phyloP scores from a whole-genome alignment of 306 rosid species.

The Trichosanthes cucumerina region DNA sequence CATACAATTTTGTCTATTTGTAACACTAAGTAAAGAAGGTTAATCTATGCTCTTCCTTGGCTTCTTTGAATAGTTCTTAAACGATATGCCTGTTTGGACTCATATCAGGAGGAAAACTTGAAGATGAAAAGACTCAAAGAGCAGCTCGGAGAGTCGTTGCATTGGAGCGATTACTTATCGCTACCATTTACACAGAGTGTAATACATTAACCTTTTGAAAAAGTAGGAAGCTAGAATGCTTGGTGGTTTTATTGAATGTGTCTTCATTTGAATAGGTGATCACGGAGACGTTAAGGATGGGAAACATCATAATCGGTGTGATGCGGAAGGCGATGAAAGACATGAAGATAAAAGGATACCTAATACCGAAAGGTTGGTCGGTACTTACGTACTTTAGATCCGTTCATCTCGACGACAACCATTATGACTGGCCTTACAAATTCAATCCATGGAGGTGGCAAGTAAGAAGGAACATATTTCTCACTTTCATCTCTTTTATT shows the following conservation, averaged over 20 bases:
- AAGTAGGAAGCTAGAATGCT: neutral
- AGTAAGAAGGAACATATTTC: conserved; percentile 31
- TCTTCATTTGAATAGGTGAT: conserved; percentile 41
- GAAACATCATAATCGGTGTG: conserved; percentile 71
- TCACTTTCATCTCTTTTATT: neutral
- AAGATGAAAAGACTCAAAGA: conserved; percentile 54
- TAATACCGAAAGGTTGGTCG: conserved; percentile 87
- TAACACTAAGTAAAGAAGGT: neutral
- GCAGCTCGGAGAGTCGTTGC: conserved; percentile 53
- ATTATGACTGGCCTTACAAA: conserved; percentile 61
- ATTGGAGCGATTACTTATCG: conserved; percentile 78
- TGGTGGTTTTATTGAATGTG: too few relatives aligned
- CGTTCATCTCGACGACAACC: conserved; percentile 76
- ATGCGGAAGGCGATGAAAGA: conserved; percentile 88
- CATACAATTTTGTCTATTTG: neutral
- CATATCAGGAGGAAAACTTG: conserved; percentile 70
- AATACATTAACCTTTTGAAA: conserved; percentile 14
- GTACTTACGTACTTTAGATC: conserved; percentile 71
- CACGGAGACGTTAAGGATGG: conserved; percentile 78
- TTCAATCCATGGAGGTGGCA: conserved; percentile 99
- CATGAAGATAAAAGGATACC: conserved; percentile 67
- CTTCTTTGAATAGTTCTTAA: neutral
- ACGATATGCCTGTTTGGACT: conserved; percentile 5
- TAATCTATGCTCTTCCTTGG: neutral
- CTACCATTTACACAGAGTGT: conserved; percentile 82